phyloP scores from a whole-genome alignment of 495 filamentous ascomycete genomes.

The Parathielavia appendiculata region DNA sequence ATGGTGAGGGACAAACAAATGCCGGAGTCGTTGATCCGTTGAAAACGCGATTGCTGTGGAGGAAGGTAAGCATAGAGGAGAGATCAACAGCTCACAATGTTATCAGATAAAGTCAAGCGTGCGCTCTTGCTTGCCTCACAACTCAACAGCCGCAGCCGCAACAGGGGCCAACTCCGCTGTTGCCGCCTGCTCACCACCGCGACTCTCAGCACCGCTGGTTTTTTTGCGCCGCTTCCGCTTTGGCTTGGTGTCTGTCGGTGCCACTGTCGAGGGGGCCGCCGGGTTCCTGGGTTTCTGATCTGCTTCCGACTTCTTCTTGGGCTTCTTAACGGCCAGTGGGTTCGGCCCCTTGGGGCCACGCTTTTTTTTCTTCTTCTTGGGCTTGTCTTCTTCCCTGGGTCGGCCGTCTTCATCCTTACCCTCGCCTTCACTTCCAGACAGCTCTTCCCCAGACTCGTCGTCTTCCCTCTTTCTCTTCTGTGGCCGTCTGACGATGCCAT shows the following conservation, averaged over 20 bases:
- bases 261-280: constrained; percentile 14
- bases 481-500: constrained; percentile 26
- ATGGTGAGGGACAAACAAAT: too few species aligned
- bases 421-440: constrained; percentile 22
- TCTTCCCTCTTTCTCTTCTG: constrained; percentile 52
- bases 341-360: constrained; percentile 80
- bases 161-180: constrained; percentile 16
- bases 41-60: too few species aligned
- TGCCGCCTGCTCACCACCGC: constrained; percentile 11
- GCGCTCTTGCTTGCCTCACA: neutral
- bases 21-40: too few species aligned
- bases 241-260: constrained; percentile 26
- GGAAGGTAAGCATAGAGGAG: too few species aligned
- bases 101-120: neutral
- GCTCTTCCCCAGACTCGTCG: constrained; percentile 34
- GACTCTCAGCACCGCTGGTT: constrained; percentile 22
- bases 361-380: constrained; percentile 54
- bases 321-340: constrained; percentile 83
- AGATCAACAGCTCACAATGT: neutral
- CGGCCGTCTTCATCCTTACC: constrained; percentile 19
- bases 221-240: constrained; percentile 47
- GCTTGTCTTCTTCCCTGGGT: constrained; percentile 25
- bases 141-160: constrained; percentile 18
- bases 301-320: constrained; percentile 22
- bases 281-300: constrained; percentile 20